Conservation (phyloP, 164 flowering plant species). For the Chimonanthus praecox region DNA sequence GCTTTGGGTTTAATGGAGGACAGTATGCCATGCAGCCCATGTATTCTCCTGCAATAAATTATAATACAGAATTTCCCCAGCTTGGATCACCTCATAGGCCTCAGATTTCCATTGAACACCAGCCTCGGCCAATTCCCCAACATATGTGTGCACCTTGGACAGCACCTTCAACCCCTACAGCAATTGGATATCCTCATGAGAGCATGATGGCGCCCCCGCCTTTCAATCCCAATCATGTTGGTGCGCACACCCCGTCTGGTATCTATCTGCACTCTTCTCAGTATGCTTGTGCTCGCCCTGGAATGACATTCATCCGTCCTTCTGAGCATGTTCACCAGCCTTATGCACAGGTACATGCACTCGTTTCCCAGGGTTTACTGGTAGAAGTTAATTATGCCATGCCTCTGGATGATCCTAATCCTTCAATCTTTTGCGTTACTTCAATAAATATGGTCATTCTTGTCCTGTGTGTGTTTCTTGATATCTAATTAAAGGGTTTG, state of each 20-base stretch:
- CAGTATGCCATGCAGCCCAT: conserved; percentile 80
- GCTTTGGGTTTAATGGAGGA: conserved; percentile 88
- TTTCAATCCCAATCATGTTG: conserved; percentile 65
- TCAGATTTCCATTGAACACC: conserved; percentile 67
- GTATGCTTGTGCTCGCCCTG: conserved; percentile 73
- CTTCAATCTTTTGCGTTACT: background rate
- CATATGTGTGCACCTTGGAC: conserved; percentile 73
- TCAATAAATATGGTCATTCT: background rate
- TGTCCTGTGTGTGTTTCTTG: background rate
- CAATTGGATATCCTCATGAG: conserved; percentile 73
- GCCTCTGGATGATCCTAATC: background rate
- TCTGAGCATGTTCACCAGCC: conserved; percentile 72
- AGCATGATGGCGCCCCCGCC: conserved; percentile 56
- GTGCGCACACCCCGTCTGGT: conserved; percentile 58
- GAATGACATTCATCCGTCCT: conserved; percentile 69
- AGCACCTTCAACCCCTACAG: conserved; percentile 42
- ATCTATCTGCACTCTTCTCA: conserved; percentile 74
- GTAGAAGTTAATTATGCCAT: background rate
- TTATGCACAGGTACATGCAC: conserved; percentile 63
- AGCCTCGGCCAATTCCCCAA: conserved; percentile 60
- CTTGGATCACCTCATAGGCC: conserved; percentile 81
- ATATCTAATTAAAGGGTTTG: background rate
- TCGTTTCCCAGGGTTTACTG: background rate
- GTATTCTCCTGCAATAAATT: conserved; percentile 83
- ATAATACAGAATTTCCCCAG: conserved; percentile 96